Evolutionary conservation across 495 filamentous ascomycete genomes (phyloP), one percentile per base, ranked within the genome.

Genomic region (Penicillium daleae): DNA sequence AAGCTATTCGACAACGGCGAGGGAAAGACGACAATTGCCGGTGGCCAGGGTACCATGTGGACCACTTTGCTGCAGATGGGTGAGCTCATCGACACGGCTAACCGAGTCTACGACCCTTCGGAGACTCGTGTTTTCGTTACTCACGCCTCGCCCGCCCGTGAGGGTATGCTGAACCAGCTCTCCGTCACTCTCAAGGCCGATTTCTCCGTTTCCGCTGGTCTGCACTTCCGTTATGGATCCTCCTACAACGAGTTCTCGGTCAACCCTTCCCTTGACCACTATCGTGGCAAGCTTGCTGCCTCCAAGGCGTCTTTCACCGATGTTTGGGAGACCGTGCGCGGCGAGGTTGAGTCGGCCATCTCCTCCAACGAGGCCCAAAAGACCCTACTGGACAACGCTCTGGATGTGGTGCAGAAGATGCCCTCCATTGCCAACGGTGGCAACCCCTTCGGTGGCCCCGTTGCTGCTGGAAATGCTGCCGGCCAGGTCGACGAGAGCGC

Each of bases 241-340:
- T 98, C 96, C 5, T 99, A 99, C 82, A 99, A 99, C 77, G 96
- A 99, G 70, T 99, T 98, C 78, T 97, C 92, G 67, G 96, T 99
- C 66, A 99, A 99, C 73, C 96, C 96, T 1, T 97, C 94, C 0
- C 80, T 99, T 53, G 96, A 99, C 70, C 95, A 98, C 77, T 99
- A 99, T 76, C 92, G 96, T 53, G 96, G 96, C 69, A 99, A 98
- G 85, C 92, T 99, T 42, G 94, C 96, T n/a, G 95, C 95, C 8
- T 98, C 95, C 26, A 98, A 97, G 78, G 93, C 96, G 2, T 97
- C 93, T 0, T 99, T 99, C 79, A 96, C 94, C 74, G 96, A 99
- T 78, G 96, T 99, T 7, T 99, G 96, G 96, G 96, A 99, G 77
- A 99, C 96, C 17, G 96, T 99, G 60, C 95, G 95, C 75, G 80